Percentiles rank a stretch among this genome's conserved stretches.
These are phyloP conservation scores for Hamamelis virginiana DNA, from an alignment of 164 flowering plant genomes.

Conservation along the genomic window DNA sequence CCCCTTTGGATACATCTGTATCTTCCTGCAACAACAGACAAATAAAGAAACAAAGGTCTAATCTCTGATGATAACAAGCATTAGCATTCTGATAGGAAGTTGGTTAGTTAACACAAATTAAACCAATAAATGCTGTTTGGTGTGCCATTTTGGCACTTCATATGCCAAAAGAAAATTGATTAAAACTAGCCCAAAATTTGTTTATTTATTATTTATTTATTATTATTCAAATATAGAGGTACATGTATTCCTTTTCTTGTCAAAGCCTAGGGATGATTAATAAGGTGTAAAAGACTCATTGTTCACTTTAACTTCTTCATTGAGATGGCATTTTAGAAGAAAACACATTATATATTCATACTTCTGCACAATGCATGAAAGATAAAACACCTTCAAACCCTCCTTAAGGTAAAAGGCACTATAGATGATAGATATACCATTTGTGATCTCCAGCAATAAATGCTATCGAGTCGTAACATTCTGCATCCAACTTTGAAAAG, in stretches of 20 bases:
- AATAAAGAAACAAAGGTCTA: too few relatives aligned
- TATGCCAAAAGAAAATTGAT: too few relatives aligned
- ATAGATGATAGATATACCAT: slow-evolving; percentile 40
- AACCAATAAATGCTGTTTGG: too few relatives aligned
- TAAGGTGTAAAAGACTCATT: background rate
- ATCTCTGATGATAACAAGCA: background rate
- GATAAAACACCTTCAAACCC: background rate
- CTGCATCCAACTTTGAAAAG: slow-evolving; percentile 25
- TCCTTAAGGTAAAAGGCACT: too few relatives aligned
- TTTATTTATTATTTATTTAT: too few relatives aligned
- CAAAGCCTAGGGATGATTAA: too few relatives aligned
- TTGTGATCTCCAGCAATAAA: slow-evolving; percentile 36
- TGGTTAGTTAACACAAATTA: background rate
- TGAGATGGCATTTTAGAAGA: too few relatives aligned
- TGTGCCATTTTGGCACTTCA: too few relatives aligned
- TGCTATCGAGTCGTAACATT: slow-evolving; percentile 23
- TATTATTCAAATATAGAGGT: too few relatives aligned
- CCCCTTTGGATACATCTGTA: slow-evolving; percentile 44
- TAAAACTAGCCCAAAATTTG: too few relatives aligned
- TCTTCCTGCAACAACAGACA: slow-evolving; percentile 36
- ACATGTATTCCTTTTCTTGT: too few relatives aligned
- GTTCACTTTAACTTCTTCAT: background rate
- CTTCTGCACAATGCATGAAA: background rate
- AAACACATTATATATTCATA: background rate
- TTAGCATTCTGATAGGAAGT: background rate